Conservation (phyloP, 371 early-diverging fungal genomes). For the Fennellomyces sp. region DNA sequence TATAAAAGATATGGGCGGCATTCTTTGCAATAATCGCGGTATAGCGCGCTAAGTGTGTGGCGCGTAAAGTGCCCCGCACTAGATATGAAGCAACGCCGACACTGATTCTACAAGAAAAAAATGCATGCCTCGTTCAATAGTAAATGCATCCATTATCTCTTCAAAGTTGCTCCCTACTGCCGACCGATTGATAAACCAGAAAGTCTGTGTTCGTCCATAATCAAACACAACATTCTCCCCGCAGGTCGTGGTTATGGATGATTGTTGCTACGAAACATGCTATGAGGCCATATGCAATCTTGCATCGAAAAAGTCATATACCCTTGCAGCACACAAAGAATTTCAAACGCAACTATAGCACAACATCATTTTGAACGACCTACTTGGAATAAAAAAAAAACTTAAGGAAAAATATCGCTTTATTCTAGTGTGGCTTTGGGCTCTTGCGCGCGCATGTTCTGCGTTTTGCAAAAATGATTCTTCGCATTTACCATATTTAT, state of each 20-base stretch:
- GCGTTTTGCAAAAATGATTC: too few relatives aligned
- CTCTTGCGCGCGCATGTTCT: too few relatives aligned
- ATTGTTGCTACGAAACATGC: too few relatives aligned
- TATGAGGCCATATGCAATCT: too few relatives aligned
- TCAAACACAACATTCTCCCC: background rate
- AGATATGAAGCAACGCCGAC: background rate
- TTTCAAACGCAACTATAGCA: background rate
- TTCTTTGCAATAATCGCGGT: too few relatives aligned
- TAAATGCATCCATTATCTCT: conserved; percentile 39
- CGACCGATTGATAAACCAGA: background rate
- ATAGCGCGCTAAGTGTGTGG: background rate
- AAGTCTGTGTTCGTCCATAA: background rate
- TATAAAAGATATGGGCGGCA: conserved; percentile 3
- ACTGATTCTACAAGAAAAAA: conserved; percentile 1
- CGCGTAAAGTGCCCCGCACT: background rate
- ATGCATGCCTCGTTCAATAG: conserved; percentile 51
- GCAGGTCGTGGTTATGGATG: too few relatives aligned
- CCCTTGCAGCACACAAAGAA: background rate
- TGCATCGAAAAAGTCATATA: too few relatives aligned
- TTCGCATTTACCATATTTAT: too few relatives aligned
- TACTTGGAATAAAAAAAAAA: too few relatives aligned
- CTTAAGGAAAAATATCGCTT: too few relatives aligned
- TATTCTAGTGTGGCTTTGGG: too few relatives aligned
- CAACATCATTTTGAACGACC: too few relatives aligned
- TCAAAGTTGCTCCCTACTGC: conserved; percentile 1